These are phyloP conservation scores for Stemphylium beticola DNA, from an alignment of 2,329 filamentous ascomycete genomes.

Conservation along the genomic window DNA sequence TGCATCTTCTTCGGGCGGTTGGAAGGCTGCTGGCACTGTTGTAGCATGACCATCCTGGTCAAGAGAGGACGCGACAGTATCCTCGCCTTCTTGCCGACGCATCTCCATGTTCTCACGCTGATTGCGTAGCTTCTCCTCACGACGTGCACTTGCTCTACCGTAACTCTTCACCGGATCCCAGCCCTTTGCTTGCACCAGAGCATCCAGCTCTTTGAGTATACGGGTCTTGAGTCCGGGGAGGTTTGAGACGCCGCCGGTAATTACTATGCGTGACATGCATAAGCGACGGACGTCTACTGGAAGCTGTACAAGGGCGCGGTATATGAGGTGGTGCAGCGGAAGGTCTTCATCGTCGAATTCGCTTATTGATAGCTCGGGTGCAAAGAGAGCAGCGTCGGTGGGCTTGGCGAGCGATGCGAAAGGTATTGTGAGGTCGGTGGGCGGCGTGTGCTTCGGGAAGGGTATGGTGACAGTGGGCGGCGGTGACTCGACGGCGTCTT, in stretches of 20 bases:
- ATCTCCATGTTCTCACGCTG: slow-evolving; percentile 32
- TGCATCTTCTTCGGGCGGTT: slow-evolving; percentile 59
- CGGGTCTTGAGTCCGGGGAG: slow-evolving; percentile 81
- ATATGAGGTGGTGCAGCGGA: slow-evolving; percentile 77
- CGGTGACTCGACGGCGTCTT: slow-evolving; percentile 44
- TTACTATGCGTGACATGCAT: slow-evolving; percentile 88
- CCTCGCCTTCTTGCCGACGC: slow-evolving; percentile 28
- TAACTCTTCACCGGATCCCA: slow-evolving; percentile 81
- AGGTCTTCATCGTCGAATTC: slow-evolving; percentile 87
- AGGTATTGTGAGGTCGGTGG: slow-evolving; percentile 66
- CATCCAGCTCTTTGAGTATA: slow-evolving; percentile 75
- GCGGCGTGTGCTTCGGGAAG: slow-evolving; percentile 45
- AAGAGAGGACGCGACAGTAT: slow-evolving; percentile 29
- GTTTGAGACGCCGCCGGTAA: slow-evolving; percentile 80
- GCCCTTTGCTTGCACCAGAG: slow-evolving; percentile 69
- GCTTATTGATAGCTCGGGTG: slow-evolving; percentile 54
- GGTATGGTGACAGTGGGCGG: slow-evolving; percentile 44
- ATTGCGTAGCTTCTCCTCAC: slow-evolving; percentile 34
- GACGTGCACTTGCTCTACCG: slow-evolving; percentile 58
- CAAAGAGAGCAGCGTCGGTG: slow-evolving; percentile 78
- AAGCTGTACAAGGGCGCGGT: slow-evolving; percentile 74
- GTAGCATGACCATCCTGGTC: slow-evolving; percentile 14
- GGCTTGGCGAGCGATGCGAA: slow-evolving; percentile 75
- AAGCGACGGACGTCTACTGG: slow-evolving; percentile 81
- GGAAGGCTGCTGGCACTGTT: slow-evolving; percentile 49